Conservation (phyloP, 352 stramenopile species). For the Globisporangium recalcitrans region DNA sequence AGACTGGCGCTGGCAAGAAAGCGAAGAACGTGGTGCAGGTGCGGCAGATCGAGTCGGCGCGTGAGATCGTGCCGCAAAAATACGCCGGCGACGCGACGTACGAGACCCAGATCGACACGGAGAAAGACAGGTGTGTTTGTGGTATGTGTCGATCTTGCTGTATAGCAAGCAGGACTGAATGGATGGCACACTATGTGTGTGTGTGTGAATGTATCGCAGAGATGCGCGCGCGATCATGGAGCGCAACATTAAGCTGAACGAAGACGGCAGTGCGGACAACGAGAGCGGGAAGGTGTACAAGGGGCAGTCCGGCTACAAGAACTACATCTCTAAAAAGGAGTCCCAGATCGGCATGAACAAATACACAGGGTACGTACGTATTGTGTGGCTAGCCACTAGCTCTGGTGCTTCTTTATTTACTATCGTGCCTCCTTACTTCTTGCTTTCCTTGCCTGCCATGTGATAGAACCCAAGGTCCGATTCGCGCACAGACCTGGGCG, state of each 20-base stretch:
- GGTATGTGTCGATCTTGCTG: constrained; percentile 11
- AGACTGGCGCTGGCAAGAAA: constrained; percentile 56
- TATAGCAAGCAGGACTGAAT: neutral
- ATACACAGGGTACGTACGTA: constrained; percentile 64
- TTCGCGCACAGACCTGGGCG: constrained; percentile 92
- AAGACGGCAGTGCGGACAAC: constrained; percentile 56
- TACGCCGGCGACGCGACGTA: constrained; percentile 83
- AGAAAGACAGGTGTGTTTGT: constrained; percentile 42
- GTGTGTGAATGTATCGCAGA: constrained; percentile 17
- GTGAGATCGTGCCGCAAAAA: constrained; percentile 68
- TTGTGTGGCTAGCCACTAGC: too few species aligned
- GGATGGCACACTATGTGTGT: neutral
- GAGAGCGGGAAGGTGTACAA: constrained; percentile 79
- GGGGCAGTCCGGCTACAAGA: constrained; percentile 82
- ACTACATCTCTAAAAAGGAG: constrained; percentile 86
- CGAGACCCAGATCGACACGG: constrained; percentile 80
- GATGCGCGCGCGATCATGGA: constrained; percentile 77
- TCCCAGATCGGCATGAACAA: constrained; percentile 87
- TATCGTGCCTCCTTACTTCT: too few species aligned
- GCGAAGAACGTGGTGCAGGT: constrained; percentile 58
- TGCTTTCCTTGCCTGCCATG: neutral
- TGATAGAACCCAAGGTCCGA: constrained; percentile 88
- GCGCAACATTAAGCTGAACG: constrained; percentile 68
- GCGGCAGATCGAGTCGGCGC: constrained; percentile 57
- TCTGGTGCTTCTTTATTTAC: too few species aligned